These are phyloP conservation scores for Chlorociboria aeruginascens DNA, from an alignment of 495 filamentous ascomycete genomes.

Conservation along the genomic window DNA sequence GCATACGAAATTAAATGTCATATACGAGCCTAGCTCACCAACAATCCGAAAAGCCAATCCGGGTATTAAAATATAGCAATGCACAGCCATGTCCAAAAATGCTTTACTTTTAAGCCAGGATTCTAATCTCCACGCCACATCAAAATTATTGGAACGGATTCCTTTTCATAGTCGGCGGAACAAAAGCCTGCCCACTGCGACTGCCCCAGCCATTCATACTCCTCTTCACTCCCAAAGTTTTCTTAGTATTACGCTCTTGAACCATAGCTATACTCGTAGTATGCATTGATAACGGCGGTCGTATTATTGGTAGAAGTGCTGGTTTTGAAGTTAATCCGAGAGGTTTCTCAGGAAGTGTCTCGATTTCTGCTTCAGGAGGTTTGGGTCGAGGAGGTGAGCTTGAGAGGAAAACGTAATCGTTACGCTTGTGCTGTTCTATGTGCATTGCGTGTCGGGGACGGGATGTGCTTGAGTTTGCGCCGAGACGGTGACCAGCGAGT, in stretches of 20 bases:
- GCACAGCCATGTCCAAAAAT: no score
- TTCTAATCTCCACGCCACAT: no score
- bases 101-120: no score
- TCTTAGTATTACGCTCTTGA: conserved; percentile 3
- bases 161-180: conserved; percentile 11
- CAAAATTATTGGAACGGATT: conserved; percentile 1
- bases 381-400: conserved; percentile 15
- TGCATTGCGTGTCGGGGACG: not conserved
- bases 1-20: no score
- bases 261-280: conserved; percentile 5
- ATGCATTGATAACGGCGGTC: conserved; percentile 10
- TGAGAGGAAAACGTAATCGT: conserved; percentile 18
- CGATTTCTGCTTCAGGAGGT: not conserved
- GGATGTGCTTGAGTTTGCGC: conserved; percentile 4
- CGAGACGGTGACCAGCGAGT: conserved; percentile 16
- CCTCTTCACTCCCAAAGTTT: conserved; percentile 26
- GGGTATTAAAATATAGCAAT: no score
- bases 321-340: conserved; percentile 6
- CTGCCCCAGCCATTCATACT: conserved; percentile 28
- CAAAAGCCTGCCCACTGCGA: conserved; percentile 14
- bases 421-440: conserved; percentile 1
- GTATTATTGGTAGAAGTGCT: conserved; percentile 2
- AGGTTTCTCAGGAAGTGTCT: not conserved
- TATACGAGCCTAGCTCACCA: no score
- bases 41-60: no score